Evolutionary conservation across 305 asterid species (phyloP).

Genomic region (Ajuga reptans): DNA sequence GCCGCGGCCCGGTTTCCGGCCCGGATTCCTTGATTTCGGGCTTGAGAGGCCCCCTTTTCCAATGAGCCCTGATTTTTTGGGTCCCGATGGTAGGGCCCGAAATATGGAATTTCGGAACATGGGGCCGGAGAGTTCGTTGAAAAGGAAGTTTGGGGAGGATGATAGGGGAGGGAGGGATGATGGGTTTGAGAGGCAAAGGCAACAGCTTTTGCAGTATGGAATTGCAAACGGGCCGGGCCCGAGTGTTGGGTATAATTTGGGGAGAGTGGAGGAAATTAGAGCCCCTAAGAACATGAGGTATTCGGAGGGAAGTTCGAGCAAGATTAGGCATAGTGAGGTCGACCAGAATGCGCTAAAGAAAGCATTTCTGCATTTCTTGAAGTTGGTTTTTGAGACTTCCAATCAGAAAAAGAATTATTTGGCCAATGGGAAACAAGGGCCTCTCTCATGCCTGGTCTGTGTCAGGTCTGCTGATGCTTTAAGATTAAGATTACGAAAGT

Average conservation of each 20-base stretch:
- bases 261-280: conserved; percentile 54
- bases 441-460: conserved; percentile 70
- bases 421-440: conserved; percentile 82
- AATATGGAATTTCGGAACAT: conserved; percentile 20
- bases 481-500: conserved; percentile 15
- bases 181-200: conserved; percentile 81
- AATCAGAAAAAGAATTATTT: conserved; percentile 56
- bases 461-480: conserved; percentile 50
- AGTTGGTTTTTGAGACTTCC: conserved; percentile 55
- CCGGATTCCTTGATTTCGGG: conserved; percentile 38
- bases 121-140: conserved; percentile 33
- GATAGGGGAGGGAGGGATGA: conserved; percentile 54
- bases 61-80: conserved; percentile 46
- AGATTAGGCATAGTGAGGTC: conserved; percentile 50
- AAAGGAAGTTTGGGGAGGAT: conserved; percentile 71
- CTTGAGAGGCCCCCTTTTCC: conserved; percentile 49
- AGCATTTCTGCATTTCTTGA: conserved; percentile 63
- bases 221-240: conserved; percentile 46
- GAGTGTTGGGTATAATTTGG: conserved; percentile 32
- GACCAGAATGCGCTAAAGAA: conserved; percentile 56
- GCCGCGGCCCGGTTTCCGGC: conserved; percentile 32
- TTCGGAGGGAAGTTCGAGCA: conserved; percentile 36
- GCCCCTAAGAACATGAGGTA: conserved; percentile 47
- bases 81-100: conserved; percentile 36
- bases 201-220: conserved; percentile 80